Evolutionary conservation across 352 stramenopile species (phyloP).

Genomic region (Hyaloperonospora brassicae): DNA sequence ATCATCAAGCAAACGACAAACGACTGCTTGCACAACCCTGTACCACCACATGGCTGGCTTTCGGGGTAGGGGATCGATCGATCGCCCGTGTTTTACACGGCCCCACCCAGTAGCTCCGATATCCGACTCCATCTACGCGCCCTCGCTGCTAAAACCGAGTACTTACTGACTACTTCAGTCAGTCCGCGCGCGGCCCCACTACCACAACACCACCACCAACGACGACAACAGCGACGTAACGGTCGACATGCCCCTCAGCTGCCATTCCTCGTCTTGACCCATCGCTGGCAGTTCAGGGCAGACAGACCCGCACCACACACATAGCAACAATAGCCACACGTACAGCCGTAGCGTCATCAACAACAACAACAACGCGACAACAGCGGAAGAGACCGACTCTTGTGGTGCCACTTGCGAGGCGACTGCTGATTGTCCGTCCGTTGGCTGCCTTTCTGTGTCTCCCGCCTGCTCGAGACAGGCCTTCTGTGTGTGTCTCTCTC

Average conservation of each 20-base stretch:
- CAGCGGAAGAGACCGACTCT: too few species aligned
- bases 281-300: constrained; percentile 23
- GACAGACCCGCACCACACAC: constrained; percentile 1
- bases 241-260: constrained; percentile 15
- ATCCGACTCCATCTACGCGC: constrained; percentile 2
- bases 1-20: too few species aligned
- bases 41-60: constrained; percentile 11
- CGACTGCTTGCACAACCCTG: too few species aligned
- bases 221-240: constrained; percentile 12
- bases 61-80: constrained; percentile 13
- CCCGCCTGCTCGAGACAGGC: too few species aligned
- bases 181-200: not conserved
- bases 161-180: constrained; percentile 20
- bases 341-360: too few species aligned
- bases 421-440: too few species aligned
- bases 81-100: constrained; percentile 4
- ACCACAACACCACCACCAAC: too few species aligned
- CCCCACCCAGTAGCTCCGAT: not conserved
- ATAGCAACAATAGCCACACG: not conserved
- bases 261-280: constrained; percentile 27
- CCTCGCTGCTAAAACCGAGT: constrained; percentile 9
- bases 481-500: too few species aligned
- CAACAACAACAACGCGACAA: too few species aligned
- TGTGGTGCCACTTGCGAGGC: too few species aligned
- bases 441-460: too few species aligned